These are phyloP conservation scores for Lentinula lateritia DNA, from an alignment of 768 basidiomycete species.

Conservation along the genomic window DNA sequence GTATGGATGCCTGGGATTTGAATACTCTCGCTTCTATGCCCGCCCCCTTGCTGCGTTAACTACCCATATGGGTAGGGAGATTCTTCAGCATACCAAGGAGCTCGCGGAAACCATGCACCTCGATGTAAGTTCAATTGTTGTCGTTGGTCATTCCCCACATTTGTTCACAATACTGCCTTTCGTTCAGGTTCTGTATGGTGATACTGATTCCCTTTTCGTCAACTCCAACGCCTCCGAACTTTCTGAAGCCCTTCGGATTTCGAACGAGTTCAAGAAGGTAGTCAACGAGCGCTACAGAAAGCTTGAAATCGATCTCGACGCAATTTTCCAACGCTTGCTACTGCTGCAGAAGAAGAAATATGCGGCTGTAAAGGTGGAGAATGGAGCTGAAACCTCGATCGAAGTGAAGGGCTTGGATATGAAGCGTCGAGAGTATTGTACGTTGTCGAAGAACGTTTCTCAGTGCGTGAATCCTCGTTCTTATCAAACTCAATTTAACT, in stretches of 20 bases:
- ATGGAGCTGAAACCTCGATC: constrained; percentile 66
- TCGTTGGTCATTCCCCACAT: background rate
- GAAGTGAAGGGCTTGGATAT: constrained; percentile 98
- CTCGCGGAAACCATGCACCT: constrained; percentile 86
- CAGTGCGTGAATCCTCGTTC: constrained; percentile 50
- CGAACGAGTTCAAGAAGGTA: constrained; percentile 87
- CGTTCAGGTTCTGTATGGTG: constrained; percentile 93
- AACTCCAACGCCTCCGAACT: constrained; percentile 92
- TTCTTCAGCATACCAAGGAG: constrained; percentile 88
- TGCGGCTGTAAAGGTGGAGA: constrained; percentile 92
- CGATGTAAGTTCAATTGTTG: constrained; percentile 52
- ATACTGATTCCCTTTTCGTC: constrained; percentile 98
- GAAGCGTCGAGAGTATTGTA: constrained; percentile 96
- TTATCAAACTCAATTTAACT: background rate
- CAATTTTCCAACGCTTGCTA: constrained; percentile 86
- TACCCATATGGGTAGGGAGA: constrained; percentile 97
- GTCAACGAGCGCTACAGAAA: constrained; percentile 95
- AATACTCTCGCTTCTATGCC: constrained; percentile 95
- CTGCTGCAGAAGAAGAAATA: constrained; percentile 99
- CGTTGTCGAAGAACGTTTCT: constrained; percentile 86
- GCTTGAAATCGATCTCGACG: constrained; percentile 95
- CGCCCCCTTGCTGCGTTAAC: constrained; percentile 95
- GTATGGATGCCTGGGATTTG: constrained; percentile 99
- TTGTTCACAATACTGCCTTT: background rate
- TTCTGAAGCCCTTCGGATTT: constrained; percentile 86